A percentile compares a stretch with the other conserved stretches of the same genome.
Conservation (phyloP, 169 alveolate genomes). For the Plasmodium malariae region DNA sequence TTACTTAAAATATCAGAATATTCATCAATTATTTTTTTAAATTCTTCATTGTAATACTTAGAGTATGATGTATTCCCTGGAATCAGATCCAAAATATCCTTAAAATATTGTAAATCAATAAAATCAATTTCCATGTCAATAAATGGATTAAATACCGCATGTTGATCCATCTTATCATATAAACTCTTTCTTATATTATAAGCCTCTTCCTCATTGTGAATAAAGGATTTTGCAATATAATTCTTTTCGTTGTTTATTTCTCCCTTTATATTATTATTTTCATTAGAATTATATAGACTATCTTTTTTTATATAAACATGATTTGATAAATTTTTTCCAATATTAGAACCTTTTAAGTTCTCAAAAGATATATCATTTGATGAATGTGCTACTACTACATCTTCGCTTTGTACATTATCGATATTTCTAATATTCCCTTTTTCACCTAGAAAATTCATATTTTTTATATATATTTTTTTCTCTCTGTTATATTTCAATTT, state of each 20-base stretch:
- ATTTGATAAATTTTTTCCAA: conserved; percentile 10
- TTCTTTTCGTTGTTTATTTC: neutral
- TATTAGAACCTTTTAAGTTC: neutral
- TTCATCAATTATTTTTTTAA: neutral
- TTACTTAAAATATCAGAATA: neutral
- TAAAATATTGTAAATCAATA: conserved; percentile 10
- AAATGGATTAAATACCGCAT: neutral
- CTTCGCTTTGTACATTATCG: conserved; percentile 2
- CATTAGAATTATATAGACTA: conserved; percentile 10
- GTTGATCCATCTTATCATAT: neutral
- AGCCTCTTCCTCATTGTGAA: neutral
- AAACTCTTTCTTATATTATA: no score
- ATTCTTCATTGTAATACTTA: neutral
- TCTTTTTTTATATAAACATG: conserved; percentile 1
- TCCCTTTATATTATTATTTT: no score
- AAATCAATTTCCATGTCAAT: conserved; percentile 19
- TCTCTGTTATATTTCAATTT: conserved; percentile 25
- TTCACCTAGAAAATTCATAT: neutral
- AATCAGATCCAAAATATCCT: neutral
- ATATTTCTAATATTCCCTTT: conserved; percentile 5
- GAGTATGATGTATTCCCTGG: neutral
- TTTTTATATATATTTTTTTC: neutral
- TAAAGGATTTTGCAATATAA: neutral
- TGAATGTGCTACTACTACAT: neutral
- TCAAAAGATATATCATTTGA: conserved; percentile 19